Evolutionary conservation across 148 eudicot species (phyloP).

Genomic region (Amaranthus hypochondriacus): DNA sequence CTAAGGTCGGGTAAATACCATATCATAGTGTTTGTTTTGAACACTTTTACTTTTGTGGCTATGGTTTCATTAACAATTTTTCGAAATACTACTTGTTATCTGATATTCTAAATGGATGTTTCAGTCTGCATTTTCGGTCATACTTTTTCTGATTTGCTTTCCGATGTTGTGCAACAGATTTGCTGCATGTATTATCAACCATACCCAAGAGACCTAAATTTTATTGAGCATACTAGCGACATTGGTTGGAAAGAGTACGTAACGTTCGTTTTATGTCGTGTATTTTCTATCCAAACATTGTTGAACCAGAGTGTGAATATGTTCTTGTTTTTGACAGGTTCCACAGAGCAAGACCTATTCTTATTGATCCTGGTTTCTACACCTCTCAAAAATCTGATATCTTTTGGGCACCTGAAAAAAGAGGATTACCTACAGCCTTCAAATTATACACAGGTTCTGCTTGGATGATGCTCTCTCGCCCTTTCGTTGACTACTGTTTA

Average conservation of each 20-base stretch:
- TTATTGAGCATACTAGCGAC: slow-evolving; percentile 71
- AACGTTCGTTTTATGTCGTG: slow-evolving; percentile 20
- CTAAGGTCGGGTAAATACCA: too few species aligned
- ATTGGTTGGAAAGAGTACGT: slow-evolving; percentile 85
- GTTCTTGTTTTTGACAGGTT: slow-evolving; percentile 28
- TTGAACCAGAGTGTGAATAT: background rate
- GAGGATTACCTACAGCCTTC: slow-evolving; percentile 62
- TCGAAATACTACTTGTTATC: background rate
- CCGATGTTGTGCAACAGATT: slow-evolving; percentile 36
- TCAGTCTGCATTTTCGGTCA: background rate
- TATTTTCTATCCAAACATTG: background rate
- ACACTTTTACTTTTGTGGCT: background rate
- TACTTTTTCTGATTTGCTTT: slow-evolving; percentile 4
- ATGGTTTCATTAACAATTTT: background rate
- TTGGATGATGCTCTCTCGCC: slow-evolving; percentile 81
- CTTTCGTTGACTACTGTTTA: slow-evolving; percentile 60
- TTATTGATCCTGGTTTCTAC: slow-evolving; percentile 62
- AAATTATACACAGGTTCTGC: slow-evolving; percentile 80
- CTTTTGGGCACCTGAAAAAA: slow-evolving; percentile 48
- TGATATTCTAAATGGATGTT: background rate
- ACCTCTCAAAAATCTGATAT: slow-evolving; percentile 55
- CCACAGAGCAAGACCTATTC: slow-evolving; percentile 63
- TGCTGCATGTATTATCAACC: slow-evolving; percentile 61
- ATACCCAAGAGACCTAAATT: slow-evolving; percentile 59
- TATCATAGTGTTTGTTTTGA: too few species aligned